Evolutionary conservation across 2,329 filamentous ascomycete genomes (phyloP), one percentile per base, ranked within the genome.

Genomic region (Aspergillus oerlinghausenensis): DNA sequence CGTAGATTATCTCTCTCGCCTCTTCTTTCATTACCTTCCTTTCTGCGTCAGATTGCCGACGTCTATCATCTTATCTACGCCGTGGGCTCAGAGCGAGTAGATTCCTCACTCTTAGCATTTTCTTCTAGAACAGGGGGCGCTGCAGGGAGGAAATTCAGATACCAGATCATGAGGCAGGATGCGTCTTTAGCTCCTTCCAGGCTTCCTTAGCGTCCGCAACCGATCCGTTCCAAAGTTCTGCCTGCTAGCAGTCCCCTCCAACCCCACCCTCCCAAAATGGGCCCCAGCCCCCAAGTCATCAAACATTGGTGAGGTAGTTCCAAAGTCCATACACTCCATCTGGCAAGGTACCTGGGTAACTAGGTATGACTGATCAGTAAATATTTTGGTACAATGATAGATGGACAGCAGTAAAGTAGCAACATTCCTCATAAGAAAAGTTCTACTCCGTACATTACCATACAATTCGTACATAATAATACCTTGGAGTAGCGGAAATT

Each of bases 121-220:
- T 28, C 50, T 47, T 57, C 55, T 57, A 57, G 55, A 57, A 57
- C 55, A 57, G 51, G 55, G 55, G 55, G 55, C 29, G 54, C 43
- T 47, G 23, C 43, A 47, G 21, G 10, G 21, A 47, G 43, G 23
- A 25, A 23, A 14, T 47, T 26, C 17, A 47, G 43, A 47, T 23
- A 47, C 43, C 21, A 47, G 43, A 47, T 47, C 43, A 49, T 29
- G 42, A 42, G 49, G 50, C 42, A 42, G 51, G 47, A 45, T 51
- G 49, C 43, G 43, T 47, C 23, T 14, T 25, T 47, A 47, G 43
- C 43, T 26, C 23, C 23, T 47, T 26, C 14, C 11, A 14, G 43
- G 10, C 43, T 54, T 25, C 50, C 54, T 59, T 59, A 56, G 54
- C 54, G 51, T 52, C 54, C 51, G 51, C 55, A 47, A 49, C 51